Conservation (phyloP, 768 basidiomycete species). For the Amanita thiersii region DNA sequence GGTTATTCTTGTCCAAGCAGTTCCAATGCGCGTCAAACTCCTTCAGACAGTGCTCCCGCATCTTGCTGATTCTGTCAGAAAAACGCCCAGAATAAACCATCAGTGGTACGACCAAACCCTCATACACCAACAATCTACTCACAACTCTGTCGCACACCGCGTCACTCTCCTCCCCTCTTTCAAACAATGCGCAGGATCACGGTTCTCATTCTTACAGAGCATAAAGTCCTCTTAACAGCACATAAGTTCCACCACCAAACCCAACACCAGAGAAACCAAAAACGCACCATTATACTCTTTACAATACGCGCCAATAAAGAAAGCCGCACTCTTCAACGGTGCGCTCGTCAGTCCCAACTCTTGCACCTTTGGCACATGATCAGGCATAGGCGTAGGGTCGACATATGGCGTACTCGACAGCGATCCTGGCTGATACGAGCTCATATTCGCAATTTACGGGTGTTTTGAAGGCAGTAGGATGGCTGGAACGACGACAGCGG, state of each 20-base stretch:
- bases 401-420: slow-evolving; percentile 42
- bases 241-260: slow-evolving; percentile 4
- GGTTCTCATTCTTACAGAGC: slow-evolving; percentile 93
- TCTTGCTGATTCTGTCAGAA: slow-evolving; percentile 70
- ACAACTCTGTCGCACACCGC: slow-evolving; percentile 92
- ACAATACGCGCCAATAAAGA: slow-evolving; percentile 95
- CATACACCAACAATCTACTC: too few relatives aligned
- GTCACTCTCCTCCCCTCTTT: slow-evolving; percentile 95
- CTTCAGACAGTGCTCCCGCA: slow-evolving; percentile 83
- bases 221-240: slow-evolving; percentile 41
- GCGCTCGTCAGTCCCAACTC: slow-evolving; percentile 89
- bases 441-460: slow-evolving; percentile 32
- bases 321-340: slow-evolving; percentile 92
- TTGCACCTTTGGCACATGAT: slow-evolving; percentile 62
- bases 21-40: slow-evolving; percentile 92
- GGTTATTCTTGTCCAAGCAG: slow-evolving; percentile 92
- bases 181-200: slow-evolving; percentile 87
- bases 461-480: not conserved
- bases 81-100: not conserved
- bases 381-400: slow-evolving; percentile 61
- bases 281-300: slow-evolving; percentile 90
- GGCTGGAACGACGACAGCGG: slow-evolving; percentile 8
- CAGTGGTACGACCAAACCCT: too few relatives aligned
- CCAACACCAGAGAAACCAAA: not conserved
- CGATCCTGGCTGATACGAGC: slow-evolving; percentile 41